phyloP scores from a whole-genome alignment of 371 early-diverging fungal species.

The Syncephalastrum sp. region DNA sequence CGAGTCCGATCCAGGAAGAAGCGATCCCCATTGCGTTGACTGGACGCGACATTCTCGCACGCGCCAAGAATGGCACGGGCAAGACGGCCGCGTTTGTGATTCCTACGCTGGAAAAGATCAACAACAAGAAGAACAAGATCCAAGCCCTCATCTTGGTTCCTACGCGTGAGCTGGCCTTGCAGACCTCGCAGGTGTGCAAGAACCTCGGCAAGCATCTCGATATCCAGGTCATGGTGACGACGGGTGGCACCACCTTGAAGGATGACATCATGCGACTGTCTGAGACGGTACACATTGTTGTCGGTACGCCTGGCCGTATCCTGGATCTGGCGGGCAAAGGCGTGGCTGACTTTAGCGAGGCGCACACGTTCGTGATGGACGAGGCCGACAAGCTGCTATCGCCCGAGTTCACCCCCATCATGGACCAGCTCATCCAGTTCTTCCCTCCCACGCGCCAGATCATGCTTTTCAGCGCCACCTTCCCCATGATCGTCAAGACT shows the following conservation, averaged over 20 bases:
- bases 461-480: conserved; percentile 97
- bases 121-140: conserved; percentile 73
- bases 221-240: conserved; percentile 95
- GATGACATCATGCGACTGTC: conserved; percentile 96
- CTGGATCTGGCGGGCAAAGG: conserved; percentile 92
- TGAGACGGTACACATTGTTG: conserved; percentile 92
- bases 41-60: conserved; percentile 94
- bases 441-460: conserved; percentile 91
- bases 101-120: conserved; percentile 93
- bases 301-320: conserved; percentile 98
- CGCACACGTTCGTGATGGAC: conserved; percentile 94
- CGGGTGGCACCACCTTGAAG: conserved; percentile 96
- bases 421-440: conserved; percentile 87
- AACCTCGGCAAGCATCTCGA: conserved; percentile 90
- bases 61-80: conserved; percentile 99
- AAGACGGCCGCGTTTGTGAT: conserved; percentile 98
- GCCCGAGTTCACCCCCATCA: conserved; percentile 95
- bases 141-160: conserved; percentile 93
- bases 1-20: conserved; percentile 99
- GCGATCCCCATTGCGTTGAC: conserved; percentile 96
- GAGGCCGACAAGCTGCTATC: conserved; percentile 98
- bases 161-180: conserved; percentile 96
- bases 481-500: conserved; percentile 93
- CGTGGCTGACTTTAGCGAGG: conserved; percentile 85
- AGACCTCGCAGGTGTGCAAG: conserved; percentile 95